Base-by-base conservation (phyloP, 2,329 filamentous ascomycete species). In the Botrytis byssoidea region DNA sequence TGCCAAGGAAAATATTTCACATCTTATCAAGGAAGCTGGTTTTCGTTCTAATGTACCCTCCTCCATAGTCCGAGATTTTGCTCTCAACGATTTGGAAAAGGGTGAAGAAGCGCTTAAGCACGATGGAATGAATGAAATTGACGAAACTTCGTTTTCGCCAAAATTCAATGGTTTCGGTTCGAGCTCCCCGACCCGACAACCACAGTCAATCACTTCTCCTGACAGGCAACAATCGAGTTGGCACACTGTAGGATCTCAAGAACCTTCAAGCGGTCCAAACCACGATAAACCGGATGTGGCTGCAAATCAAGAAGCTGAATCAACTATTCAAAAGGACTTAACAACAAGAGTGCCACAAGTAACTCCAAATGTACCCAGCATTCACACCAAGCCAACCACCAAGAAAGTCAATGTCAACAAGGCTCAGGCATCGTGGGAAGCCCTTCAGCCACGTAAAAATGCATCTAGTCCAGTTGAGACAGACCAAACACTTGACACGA, bases 11-110 rank as follows among this genome's bases (percentile, higher is more conserved):
- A 82, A 85, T 37, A 85, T 86, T 57, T 83, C 82, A 65, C 77
- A 82, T 60, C 79, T 87, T 66, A 86, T 87, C 59, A 83, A 81
- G 67, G 83, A 87, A 66, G 85, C 85, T 22, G 85, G 85, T 6
- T 87, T 86, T 77, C 81, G 84, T 51, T 84, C 84, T 35, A 82
- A 82, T 29, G 77, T 86, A 61, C 82, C 84, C 68, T 83, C 84
- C 5, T 82, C 85, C 22, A 75, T 83, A 35, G 63, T 78, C 48
- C 79, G 75, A 65, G 74, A 78, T 40, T 74, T 77, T 60, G 75
- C 73, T 59, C 80, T 80, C 9, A 79, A 78, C 32, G 75, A 75
- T 5, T 69, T 78, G 42, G 75, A 78, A 61, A 79, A 60, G 55
- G 77, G 77, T 55, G 75, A 74, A 67, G 79, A 79, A 70, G 75